Percentiles rank a stretch among this genome's conserved stretches.
Evolutionary conservation across 129 eudicot species (phyloP).

Genomic region (Centrapalus pauciflorus): DNA sequence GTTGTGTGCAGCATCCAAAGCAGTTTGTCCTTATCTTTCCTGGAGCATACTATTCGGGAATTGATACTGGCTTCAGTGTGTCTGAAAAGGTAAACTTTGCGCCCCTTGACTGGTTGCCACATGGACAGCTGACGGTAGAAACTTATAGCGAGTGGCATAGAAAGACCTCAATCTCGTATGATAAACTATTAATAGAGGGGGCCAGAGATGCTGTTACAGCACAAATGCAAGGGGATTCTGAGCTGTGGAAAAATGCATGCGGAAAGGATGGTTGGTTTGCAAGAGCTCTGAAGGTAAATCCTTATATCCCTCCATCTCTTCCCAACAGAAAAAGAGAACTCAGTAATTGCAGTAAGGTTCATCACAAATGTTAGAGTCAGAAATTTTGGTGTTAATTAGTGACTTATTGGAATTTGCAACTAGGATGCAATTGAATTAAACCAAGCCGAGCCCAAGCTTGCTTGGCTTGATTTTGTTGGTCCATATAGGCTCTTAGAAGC

Average conservation of each 20-base stretch:
- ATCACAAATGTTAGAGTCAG: background rate
- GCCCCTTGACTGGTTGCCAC: constrained; percentile 86
- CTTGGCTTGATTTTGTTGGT: background rate
- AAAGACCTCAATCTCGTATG: constrained; percentile 68
- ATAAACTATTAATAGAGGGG: constrained; percentile 58
- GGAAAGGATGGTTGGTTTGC: constrained; percentile 62
- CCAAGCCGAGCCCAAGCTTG: background rate
- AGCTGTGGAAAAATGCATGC: constrained; percentile 42
- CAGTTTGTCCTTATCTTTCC: constrained; percentile 72
- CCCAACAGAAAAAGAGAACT: background rate
- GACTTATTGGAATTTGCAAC: background rate
- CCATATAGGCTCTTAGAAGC: background rate
- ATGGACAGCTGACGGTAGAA: constrained; percentile 61
- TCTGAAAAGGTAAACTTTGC: constrained; percentile 60
- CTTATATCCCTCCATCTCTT: background rate
- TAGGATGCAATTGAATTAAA: background rate
- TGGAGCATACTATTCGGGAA: constrained; percentile 67
- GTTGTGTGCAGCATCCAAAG: constrained; percentile 57
- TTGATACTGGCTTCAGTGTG: constrained; percentile 69
- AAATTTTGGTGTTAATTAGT: background rate
- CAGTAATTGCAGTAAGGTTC: background rate
- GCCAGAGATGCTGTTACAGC: constrained; percentile 54
- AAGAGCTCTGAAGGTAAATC: constrained; percentile 57
- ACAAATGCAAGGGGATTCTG: constrained; percentile 3
- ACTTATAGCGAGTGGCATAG: constrained; percentile 43